Evolutionary conservation across 2,329 filamentous ascomycete genomes (phyloP).

Genomic region (Beauveria brongniartii): DNA sequence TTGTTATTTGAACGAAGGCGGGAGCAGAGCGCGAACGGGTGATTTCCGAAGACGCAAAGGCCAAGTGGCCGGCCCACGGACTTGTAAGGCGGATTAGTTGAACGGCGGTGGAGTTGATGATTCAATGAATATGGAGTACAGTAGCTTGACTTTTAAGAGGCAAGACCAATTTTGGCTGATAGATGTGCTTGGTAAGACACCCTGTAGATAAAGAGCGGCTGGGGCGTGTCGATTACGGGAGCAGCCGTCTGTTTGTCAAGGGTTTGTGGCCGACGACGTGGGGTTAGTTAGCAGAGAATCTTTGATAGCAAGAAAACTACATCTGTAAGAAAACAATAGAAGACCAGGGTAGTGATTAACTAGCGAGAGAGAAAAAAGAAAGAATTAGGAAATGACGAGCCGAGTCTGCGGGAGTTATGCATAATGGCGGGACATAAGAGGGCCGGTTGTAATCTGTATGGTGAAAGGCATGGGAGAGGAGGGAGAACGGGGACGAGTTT

Average conservation of each 20-base stretch:
- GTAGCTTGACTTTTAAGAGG: too few relatives aligned
- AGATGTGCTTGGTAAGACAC: not conserved
- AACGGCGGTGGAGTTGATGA: too few relatives aligned
- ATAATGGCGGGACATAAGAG: not conserved
- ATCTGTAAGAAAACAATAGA: not conserved
- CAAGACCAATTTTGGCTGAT: not conserved
- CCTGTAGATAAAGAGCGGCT: not conserved
- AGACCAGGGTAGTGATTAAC: too few relatives aligned
- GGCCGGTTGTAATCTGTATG: not conserved
- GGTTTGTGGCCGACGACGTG: not conserved
- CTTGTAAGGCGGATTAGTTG: too few relatives aligned
- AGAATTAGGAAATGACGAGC: not conserved
- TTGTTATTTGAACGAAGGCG: too few relatives aligned
- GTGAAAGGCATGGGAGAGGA: not conserved
- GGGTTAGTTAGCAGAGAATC: too few relatives aligned
- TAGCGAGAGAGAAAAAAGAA: not conserved
- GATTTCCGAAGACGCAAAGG: too few relatives aligned
- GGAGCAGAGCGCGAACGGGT: too few relatives aligned
- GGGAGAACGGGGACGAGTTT: not conserved
- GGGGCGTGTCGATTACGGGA: not conserved
- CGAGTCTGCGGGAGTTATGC: not conserved
- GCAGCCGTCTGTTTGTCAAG: not conserved
- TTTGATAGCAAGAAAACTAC: not conserved
- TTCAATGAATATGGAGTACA: too few relatives aligned
- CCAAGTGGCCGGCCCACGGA: too few relatives aligned